Base-by-base conservation (phyloP, 2,329 filamentous ascomycete genomes). In the Zymoseptoria ardabiliae region DNA sequence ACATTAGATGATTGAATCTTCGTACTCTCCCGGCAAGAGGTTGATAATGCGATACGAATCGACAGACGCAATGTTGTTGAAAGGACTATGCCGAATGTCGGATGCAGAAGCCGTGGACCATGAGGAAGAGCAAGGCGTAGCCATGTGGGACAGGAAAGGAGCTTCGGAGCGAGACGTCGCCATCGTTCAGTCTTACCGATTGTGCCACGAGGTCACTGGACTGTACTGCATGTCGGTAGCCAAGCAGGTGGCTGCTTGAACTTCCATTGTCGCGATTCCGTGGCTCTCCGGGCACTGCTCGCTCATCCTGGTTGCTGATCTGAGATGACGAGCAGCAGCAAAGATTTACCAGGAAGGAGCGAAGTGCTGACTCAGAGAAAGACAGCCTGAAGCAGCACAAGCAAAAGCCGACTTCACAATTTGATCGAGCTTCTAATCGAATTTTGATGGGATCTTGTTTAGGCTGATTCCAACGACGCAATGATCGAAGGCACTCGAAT, bases 61-160 rank as follows among this genome's bases (percentile, higher is more conserved):
- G 22, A n/a, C 19, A 22, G 57, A 54, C 19, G 55, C n/a, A n/a
- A 62, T 61, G 19, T 62, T 61, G 3, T n/a, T n/a, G 13, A 13
- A 45, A 13, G 35, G 17, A 28, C 25, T 7, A 28, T 13, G 54
- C 61, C 2, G 59, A 56, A 17, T 57, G 63, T 22, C 56, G 30
- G 48, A 63, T 61, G 59, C 60, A 65, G 58, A 65, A 65, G 54
- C 62, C 10, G 56, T 57, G 11, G 54, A 55, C 49, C 51, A 30
- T 20, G 58, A 57, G 22, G 59, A 54, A 20, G 60, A 58, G 35
- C 35, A n/a, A 45, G 35, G 17, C n/a, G 35, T n/a, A 55, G 60
- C 60, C 62, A 62, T 64, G 52, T 50, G 45, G 10, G 35, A n/a
- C 2, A 45, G 35, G 13, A 28, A 25, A 25, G 9, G 21, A n/a